phyloP scores from a whole-genome alignment of 306 rosid species.

The Lathyrus sativus region DNA sequence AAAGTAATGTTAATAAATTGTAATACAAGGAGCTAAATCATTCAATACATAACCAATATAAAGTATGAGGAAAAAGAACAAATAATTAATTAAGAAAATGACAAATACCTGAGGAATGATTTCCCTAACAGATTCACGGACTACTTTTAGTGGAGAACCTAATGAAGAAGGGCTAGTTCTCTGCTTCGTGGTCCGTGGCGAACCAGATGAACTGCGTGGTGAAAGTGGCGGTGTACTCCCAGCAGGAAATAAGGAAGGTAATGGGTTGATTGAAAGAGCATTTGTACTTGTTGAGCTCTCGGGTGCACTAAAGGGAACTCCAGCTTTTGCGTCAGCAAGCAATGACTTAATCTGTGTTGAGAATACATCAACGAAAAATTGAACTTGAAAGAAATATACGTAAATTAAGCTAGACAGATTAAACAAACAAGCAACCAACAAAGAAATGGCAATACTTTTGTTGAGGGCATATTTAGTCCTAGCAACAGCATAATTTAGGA shows the following conservation, averaged over 20 bases:
- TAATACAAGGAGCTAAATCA: slow-evolving; percentile 27
- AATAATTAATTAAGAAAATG: slow-evolving; percentile 29
- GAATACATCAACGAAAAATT: slow-evolving; percentile 33
- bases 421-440: not conserved
- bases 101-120: slow-evolving; percentile 71
- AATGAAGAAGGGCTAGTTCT: slow-evolving; percentile 69
- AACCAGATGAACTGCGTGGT: slow-evolving; percentile 79
- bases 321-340: slow-evolving; percentile 64
- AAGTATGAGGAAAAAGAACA: slow-evolving; percentile 1
- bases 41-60: slow-evolving; percentile 15
- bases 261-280: slow-evolving; percentile 45
- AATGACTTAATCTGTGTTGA: slow-evolving; percentile 67
- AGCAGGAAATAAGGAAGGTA: slow-evolving; percentile 70
- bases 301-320: slow-evolving; percentile 47
- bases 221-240: slow-evolving; percentile 84
- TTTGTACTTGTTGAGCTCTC: slow-evolving; percentile 52
- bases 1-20: slow-evolving; percentile 26
- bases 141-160: slow-evolving; percentile 68
- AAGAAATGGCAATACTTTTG: not conserved
- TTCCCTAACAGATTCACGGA: slow-evolving; percentile 66
- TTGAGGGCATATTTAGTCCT: slow-evolving; percentile 8
- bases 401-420: slow-evolving; percentile 25
- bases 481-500: slow-evolving; percentile 12
- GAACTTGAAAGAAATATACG: not conserved
- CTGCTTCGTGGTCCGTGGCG: slow-evolving; percentile 67